phyloP scores from a whole-genome alignment of 1,284 basidiomycete genomes.

The Malassezia restricta region DNA sequence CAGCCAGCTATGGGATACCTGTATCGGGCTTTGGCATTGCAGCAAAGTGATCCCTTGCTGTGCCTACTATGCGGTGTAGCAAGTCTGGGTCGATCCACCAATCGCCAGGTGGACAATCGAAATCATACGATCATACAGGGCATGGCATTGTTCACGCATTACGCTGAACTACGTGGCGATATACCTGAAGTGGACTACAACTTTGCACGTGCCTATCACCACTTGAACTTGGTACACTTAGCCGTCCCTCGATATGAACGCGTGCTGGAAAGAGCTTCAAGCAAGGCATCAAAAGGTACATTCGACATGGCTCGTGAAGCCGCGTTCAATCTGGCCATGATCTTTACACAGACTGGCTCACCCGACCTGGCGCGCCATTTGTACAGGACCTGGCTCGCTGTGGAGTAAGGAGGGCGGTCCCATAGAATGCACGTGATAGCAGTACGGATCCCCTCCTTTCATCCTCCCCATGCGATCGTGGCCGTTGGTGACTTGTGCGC shows the following conservation, averaged over 20 bases:
- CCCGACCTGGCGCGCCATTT: slow-evolving; percentile 14
- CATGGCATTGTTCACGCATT: slow-evolving; percentile 21
- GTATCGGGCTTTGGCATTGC: slow-evolving; percentile 71
- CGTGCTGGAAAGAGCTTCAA: slow-evolving; percentile 17
- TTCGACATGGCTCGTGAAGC: slow-evolving; percentile 29
- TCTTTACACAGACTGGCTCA: slow-evolving; percentile 27
- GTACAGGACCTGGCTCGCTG: slow-evolving; percentile 20
- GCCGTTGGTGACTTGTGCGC: neutral
- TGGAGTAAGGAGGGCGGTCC: slow-evolving; percentile 3
- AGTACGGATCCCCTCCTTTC: neutral
- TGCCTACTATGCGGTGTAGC: slow-evolving; percentile 70
- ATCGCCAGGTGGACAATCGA: slow-evolving; percentile 83
- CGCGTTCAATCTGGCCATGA: slow-evolving; percentile 33
- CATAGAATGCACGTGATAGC: neutral
- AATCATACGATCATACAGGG: slow-evolving; percentile 54
- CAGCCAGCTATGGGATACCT: slow-evolving; percentile 83
- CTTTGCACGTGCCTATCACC: slow-evolving; percentile 77
- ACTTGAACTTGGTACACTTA: slow-evolving; percentile 50
- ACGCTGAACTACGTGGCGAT: slow-evolving; percentile 11
- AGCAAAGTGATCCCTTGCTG: slow-evolving; percentile 69
- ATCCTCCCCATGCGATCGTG: neutral
- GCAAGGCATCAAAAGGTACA: neutral
- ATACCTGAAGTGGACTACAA: slow-evolving; percentile 70
- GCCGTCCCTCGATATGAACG: slow-evolving; percentile 31
- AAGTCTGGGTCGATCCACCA: slow-evolving; percentile 76